Conservation (phyloP, 179 eudicot species). For the Nepenthes alata region DNA sequence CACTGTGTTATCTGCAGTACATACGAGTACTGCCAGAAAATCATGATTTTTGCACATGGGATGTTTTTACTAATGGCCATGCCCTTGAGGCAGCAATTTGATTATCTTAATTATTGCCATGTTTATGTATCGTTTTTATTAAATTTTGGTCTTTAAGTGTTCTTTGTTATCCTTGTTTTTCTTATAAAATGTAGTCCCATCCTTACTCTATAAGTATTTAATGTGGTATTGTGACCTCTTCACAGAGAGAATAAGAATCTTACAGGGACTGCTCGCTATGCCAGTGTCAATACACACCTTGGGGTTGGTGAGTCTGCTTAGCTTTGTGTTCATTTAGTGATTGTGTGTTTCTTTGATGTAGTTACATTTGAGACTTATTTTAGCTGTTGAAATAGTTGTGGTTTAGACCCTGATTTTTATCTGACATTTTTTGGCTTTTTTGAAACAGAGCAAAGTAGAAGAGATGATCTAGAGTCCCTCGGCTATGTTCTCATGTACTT, state of each 20-base stretch:
- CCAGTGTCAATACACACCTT: slow-evolving; percentile 57
- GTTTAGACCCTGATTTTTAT: neutral
- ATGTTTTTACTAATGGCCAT: neutral
- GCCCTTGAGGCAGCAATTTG: neutral
- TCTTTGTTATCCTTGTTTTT: neutral
- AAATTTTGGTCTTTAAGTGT: too few relatives aligned
- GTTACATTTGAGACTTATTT: neutral
- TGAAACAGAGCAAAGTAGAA: slow-evolving; percentile 39
- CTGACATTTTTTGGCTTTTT: neutral
- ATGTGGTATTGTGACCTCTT: neutral
- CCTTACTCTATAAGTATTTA: too few relatives aligned
- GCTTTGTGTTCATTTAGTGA: too few relatives aligned
- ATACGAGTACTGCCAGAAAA: neutral
- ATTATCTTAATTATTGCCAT: too few relatives aligned
- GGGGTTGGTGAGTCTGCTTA: slow-evolving; percentile 38
- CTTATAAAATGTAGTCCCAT: neutral
- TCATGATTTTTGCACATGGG: neutral
- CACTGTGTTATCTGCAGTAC: neutral
- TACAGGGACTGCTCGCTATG: slow-evolving; percentile 59
- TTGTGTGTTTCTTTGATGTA: too few relatives aligned
- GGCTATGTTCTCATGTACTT: slow-evolving; percentile 48
- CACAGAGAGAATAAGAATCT: slow-evolving; percentile 59
- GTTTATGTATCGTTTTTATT: too few relatives aligned
- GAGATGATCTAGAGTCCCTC: slow-evolving; percentile 47
- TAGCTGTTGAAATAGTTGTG: neutral